Percentiles rank a stretch among this genome's conserved stretches.
Conservation (phyloP, 148 eudicot genomes). For the Rhododendron mucronatum region DNA sequence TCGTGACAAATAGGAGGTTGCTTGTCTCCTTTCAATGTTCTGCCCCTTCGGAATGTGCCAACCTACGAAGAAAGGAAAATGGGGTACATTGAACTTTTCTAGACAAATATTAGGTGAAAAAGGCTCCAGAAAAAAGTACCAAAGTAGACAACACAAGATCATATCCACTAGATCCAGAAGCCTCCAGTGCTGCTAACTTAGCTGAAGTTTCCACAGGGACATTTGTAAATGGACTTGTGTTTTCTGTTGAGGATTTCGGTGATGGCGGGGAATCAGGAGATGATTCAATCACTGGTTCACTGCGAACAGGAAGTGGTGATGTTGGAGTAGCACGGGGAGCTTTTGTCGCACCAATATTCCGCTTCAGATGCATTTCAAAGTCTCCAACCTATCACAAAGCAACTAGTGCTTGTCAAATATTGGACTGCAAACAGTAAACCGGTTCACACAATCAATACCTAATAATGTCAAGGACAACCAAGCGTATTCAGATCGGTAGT, state of each 20-base stretch:
- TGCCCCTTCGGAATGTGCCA: conserved; percentile 75
- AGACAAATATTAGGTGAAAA: not conserved
- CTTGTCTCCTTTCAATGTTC: conserved; percentile 70
- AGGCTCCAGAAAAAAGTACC: conserved; percentile 40
- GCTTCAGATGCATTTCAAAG: conserved; percentile 85
- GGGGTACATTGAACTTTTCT: not conserved
- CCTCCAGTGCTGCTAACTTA: conserved; percentile 79
- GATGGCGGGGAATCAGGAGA: conserved; percentile 39
- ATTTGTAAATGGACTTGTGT: conserved; percentile 60
- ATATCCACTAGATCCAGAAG: conserved; percentile 71
- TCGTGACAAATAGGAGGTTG: conserved; percentile 74
- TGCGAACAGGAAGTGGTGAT: conserved; percentile 51
- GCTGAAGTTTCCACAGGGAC: conserved; percentile 38
- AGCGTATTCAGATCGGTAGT: too few species aligned
- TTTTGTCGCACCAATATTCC: conserved; percentile 55
- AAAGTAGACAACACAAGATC: conserved; percentile 72
- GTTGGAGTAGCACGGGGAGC: conserved; percentile 35
- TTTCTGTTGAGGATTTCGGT: conserved; percentile 46
- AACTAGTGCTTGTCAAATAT: conserved; percentile 1
- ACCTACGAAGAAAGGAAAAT: conserved; percentile 38
- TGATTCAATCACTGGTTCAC: conserved; percentile 49
- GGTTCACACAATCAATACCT: not conserved
- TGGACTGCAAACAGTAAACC: not conserved
- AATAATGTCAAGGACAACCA: not conserved
- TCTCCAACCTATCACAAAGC: conserved; percentile 63